phyloP scores from a whole-genome alignment of 371 early-diverging fungal species.

The Zychaea mexicana region DNA sequence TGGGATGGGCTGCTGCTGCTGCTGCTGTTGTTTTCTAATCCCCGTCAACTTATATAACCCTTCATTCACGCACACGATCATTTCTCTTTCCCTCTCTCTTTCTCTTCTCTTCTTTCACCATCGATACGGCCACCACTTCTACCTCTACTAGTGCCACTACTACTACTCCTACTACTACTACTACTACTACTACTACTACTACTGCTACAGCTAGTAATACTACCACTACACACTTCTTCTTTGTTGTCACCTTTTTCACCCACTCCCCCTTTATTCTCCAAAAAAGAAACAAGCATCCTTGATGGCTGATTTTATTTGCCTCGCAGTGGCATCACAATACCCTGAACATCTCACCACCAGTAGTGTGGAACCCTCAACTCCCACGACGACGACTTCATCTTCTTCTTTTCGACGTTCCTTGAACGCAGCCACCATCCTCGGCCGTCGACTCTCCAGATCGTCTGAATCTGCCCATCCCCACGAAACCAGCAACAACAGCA shows the following conservation, averaged over 20 bases:
- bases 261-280: not conserved
- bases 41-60: not conserved
- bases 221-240: not conserved
- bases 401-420: constrained; percentile 17
- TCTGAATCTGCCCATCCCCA: not conserved
- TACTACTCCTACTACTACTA: no score
- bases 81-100: not conserved
- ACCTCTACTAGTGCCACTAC: no score
- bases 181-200: no score
- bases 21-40: not conserved
- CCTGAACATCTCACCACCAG: constrained; percentile 3
- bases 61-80: not conserved
- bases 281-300: not conserved
- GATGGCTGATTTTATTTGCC: constrained; percentile 26
- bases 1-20: constrained; percentile 2
- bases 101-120: not conserved
- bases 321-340: constrained; percentile 20
- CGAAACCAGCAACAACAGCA: not conserved
- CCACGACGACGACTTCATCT: not conserved
- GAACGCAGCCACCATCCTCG: constrained; percentile 12
- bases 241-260: constrained; percentile 6
- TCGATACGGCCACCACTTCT: no score
- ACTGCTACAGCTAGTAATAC: no score
- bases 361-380: not conserved
- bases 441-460: constrained; percentile 13